Evolutionary conservation across 1,284 basidiomycete species (phyloP).

Genomic region (Ustilago curta): DNA sequence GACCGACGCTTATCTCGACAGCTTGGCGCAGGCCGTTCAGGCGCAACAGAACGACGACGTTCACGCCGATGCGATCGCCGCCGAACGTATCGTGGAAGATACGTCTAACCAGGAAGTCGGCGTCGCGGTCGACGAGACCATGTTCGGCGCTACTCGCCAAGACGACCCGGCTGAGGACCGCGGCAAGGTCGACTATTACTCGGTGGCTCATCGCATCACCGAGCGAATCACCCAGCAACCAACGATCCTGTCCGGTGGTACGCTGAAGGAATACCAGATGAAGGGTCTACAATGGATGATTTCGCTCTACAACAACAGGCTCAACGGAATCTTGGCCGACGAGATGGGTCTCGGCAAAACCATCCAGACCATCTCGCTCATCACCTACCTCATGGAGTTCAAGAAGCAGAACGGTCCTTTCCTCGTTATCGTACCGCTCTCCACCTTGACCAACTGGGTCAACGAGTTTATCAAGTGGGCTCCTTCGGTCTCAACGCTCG

Average conservation of each 20-base stretch:
- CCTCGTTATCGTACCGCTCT: constrained; percentile 69
- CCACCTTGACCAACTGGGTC: constrained; percentile 69
- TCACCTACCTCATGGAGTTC: constrained; percentile 69
- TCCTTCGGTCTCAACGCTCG: constrained; percentile 63
- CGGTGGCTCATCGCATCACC: constrained; percentile 91
- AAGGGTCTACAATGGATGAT: constrained; percentile 70
- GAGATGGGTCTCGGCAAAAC: constrained; percentile 70
- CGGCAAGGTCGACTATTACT: constrained; percentile 92
- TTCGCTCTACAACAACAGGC: constrained; percentile 69
- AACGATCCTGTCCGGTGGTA: constrained; percentile 76
- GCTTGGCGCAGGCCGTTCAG: constrained; percentile 91
- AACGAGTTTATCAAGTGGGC: constrained; percentile 70
- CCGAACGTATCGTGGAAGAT: constrained; percentile 53
- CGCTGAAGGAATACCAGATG: constrained; percentile 69
- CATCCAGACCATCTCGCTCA: constrained; percentile 69
- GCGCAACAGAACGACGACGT: constrained; percentile 87
- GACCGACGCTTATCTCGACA: constrained; percentile 94
- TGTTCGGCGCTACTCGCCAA: constrained; percentile 84
- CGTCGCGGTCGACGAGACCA: constrained; percentile 80
- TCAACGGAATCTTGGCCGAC: constrained; percentile 69
- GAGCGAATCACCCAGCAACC: constrained; percentile 91
- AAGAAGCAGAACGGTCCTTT: constrained; percentile 69
- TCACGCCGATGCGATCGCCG: constrained; percentile 65
- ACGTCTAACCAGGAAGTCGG: constrained; percentile 63
- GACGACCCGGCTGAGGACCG: constrained; percentile 75